phyloP scores from a whole-genome alignment of 352 stramenopile genomes.

The Aphanomyces stellatus region DNA sequence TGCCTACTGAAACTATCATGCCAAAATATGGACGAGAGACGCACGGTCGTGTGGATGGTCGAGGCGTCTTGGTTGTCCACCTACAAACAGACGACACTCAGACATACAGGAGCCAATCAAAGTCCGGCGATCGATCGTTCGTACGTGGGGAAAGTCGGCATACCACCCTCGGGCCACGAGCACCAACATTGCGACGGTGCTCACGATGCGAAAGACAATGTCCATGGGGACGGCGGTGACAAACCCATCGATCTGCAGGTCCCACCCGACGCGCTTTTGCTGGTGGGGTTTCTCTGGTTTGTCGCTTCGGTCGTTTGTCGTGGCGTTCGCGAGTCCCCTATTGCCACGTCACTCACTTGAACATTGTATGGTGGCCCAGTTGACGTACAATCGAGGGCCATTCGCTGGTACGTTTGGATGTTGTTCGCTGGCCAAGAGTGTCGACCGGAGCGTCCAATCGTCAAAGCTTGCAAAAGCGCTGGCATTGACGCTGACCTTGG shows the following conservation, averaged over 20 bases:
- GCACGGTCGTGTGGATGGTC: background rate
- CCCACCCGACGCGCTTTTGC: background rate
- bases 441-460: background rate
- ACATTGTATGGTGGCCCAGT: background rate
- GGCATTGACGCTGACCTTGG: background rate
- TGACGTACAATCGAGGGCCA: background rate
- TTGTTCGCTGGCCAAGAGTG: background rate
- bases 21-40: too few species aligned
- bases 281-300: background rate
- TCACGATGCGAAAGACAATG: background rate
- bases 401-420: background rate
- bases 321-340: background rate
- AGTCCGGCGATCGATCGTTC: too few species aligned
- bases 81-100: background rate
- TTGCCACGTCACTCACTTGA: background rate
- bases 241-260: background rate
- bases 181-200: background rate
- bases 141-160: background rate
- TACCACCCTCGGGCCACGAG: background rate
- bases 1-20: background rate
- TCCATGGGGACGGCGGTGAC: background rate
- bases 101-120: background rate
- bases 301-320: background rate
- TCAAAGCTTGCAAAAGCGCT: background rate
- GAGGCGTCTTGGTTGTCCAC: slow-evolving; percentile 6